A percentile compares a stretch with the other conserved stretches of the same genome.
Evolutionary conservation across 192 early-diverging fungal genomes (phyloP).

Genomic region (Backusella liffmaniae): DNA sequence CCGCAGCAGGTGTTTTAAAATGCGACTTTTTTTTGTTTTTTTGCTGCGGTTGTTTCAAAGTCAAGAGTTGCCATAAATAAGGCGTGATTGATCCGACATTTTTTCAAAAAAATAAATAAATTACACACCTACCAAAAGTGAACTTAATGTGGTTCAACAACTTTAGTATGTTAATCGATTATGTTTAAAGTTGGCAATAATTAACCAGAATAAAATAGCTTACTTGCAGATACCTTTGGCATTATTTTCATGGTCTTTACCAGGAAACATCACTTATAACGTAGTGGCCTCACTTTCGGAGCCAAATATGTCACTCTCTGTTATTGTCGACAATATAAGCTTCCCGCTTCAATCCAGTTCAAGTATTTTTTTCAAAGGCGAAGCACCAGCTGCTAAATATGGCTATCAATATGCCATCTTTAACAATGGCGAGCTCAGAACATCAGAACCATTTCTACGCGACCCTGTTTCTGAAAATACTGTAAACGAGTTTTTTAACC

Average conservation of each 20-base stretch:
- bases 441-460: background rate
- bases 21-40: background rate
- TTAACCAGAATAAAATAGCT: background rate
- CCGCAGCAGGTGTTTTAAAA: background rate
- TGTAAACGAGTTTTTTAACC: background rate
- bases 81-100: background rate
- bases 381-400: background rate
- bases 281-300: background rate
- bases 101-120: background rate
- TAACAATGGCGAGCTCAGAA: background rate
- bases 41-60: conserved; percentile 1
- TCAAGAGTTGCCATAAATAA: background rate
- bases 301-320: background rate
- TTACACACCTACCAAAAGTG: background rate
- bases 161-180: background rate
- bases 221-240: background rate
- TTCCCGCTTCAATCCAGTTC: background rate
- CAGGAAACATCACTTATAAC: background rate
- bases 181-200: background rate
- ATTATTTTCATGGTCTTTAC: background rate
- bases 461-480: background rate
- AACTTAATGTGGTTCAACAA: background rate
- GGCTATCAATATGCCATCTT: conserved; percentile 1
- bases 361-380: background rate
- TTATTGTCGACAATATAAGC: conserved; percentile 6